phyloP scores from a whole-genome alignment of 192 early-diverging fungal species.

The Podila horticola region DNA sequence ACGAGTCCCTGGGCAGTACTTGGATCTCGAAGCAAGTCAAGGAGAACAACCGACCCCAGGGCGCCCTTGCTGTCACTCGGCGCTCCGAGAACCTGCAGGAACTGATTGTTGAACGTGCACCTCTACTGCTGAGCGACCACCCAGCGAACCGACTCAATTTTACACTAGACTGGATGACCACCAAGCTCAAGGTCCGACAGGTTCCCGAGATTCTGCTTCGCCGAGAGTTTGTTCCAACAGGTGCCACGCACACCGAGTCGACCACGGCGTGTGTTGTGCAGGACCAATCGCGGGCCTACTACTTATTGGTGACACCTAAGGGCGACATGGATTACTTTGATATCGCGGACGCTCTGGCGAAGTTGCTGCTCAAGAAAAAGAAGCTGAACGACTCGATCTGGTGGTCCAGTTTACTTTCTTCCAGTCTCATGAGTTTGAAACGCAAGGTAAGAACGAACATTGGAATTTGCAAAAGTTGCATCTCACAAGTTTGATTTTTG shows the following conservation, averaged over 20 bases:
- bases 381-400: conserved; percentile 84
- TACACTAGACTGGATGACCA: conserved; percentile 65
- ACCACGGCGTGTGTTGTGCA: conserved; percentile 69
- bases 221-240: conserved; percentile 57
- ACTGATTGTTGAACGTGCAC: conserved; percentile 78
- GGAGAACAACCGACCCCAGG: conserved; percentile 62
- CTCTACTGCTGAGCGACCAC: conserved; percentile 78
- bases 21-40: conserved; percentile 74
- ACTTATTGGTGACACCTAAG: conserved; percentile 48
- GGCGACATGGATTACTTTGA: conserved; percentile 83
- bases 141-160: conserved; percentile 57
- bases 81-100: conserved; percentile 64
- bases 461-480: too few relatives aligned
- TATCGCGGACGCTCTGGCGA: conserved; percentile 76
- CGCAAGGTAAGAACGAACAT: conserved; percentile 53
- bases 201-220: conserved; percentile 72
- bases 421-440: conserved; percentile 70
- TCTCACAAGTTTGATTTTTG: too few relatives aligned
- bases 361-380: conserved; percentile 71
- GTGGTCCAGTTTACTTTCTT: conserved; percentile 77
- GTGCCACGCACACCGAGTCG: conserved; percentile 57
- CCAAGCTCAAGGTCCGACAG: conserved; percentile 73
- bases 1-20: conserved; percentile 69
- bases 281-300: conserved; percentile 52
- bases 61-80: conserved; percentile 53